phyloP scores from a whole-genome alignment of 345 rosid genomes.

The Rhodamnia argentea region DNA sequence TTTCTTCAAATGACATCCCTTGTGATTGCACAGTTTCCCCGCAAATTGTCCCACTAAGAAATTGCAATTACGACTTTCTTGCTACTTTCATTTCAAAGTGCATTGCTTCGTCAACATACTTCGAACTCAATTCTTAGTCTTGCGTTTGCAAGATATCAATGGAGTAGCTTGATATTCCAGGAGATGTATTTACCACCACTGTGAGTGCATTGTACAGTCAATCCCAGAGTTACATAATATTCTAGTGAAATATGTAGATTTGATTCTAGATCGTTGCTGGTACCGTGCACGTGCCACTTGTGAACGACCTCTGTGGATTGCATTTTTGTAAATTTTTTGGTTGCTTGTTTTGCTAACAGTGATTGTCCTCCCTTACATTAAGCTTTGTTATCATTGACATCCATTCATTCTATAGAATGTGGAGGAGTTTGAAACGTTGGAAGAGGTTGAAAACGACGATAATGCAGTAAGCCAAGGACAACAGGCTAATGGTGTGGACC shows the following conservation, averaged over 20 bases:
- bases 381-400: neutral
- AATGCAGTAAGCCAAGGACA: conserved; percentile 18
- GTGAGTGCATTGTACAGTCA: neutral
- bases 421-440: neutral
- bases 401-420: conserved; percentile 9
- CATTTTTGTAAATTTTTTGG: neutral
- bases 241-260: neutral
- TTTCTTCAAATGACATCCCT: neutral
- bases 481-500: conserved; percentile 17
- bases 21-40: neutral
- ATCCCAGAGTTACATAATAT: neutral
- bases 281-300: neutral
- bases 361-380: neutral
- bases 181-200: neutral
- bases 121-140: conserved; percentile 1
- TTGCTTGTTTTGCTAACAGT: neutral
- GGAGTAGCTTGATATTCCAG: neutral
- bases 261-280: neutral
- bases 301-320: neutral
- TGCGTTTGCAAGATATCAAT: neutral
- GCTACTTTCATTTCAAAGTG: neutral
- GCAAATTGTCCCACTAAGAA: neutral
- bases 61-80: neutral
- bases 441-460: conserved; percentile 19
- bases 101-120: conserved; percentile 42